Evolutionary conservation across 371 early-diverging fungal species (phyloP).

Genomic region (Choanephora cucurbitarum): DNA sequence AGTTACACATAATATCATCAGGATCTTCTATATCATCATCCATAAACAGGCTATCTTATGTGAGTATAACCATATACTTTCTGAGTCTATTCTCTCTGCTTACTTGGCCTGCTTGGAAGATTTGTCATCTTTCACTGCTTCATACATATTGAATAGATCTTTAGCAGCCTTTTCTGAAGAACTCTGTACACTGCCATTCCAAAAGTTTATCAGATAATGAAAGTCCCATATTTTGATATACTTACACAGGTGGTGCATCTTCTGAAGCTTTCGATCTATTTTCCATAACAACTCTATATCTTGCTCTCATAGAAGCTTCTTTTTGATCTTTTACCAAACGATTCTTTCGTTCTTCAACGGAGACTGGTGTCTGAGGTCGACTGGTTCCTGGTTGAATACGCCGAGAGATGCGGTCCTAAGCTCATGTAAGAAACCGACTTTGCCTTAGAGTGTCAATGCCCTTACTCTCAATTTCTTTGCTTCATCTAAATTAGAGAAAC

Average conservation of each 20-base stretch:
- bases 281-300: slow-evolving; percentile 63
- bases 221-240: too few species aligned
- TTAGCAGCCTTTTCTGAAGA: slow-evolving; percentile 35
- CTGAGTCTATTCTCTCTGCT: not conserved
- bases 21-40: slow-evolving; percentile 43
- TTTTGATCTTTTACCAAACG: slow-evolving; percentile 36
- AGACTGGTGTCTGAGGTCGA: slow-evolving; percentile 42
- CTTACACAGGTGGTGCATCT: slow-evolving; percentile 32
- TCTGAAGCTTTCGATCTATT: slow-evolving; percentile 41
- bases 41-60: slow-evolving; percentile 27
- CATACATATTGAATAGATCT: slow-evolving; percentile 66
- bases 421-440: not conserved
- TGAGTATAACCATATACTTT: too few species aligned
- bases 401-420: slow-evolving; percentile 54
- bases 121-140: slow-evolving; percentile 66
- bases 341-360: slow-evolving; percentile 37
- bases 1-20: slow-evolving; percentile 69
- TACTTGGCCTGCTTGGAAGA: slow-evolving; percentile 38
- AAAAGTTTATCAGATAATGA: too few species aligned
- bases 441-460: not conserved
- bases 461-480: slow-evolving; percentile 55
- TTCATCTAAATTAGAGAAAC: slow-evolving; percentile 54
- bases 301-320: slow-evolving; percentile 49
- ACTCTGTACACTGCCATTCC: slow-evolving; percentile 45
- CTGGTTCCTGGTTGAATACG: slow-evolving; percentile 42